Base-by-base conservation (phyloP, 1,284 basidiomycete genomes). In the Rhodotorula sp. region DNA sequence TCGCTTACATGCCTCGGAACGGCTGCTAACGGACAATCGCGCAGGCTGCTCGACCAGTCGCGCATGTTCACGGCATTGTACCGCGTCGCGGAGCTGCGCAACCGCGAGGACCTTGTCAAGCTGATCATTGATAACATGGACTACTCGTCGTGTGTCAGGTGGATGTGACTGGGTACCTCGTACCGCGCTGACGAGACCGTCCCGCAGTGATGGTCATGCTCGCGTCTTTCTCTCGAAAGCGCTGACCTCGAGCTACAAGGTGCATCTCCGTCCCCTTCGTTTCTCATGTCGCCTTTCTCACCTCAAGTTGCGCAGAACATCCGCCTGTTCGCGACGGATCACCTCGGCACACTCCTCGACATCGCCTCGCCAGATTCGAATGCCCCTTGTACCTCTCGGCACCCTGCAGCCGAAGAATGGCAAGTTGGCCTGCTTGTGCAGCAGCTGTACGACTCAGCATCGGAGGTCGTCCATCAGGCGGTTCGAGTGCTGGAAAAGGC, bases 11-110 rank as follows among this genome's bases (percentile, higher is more conserved):
- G 10, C 34, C 34, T 34, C 6, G 10, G 10, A 10, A 34, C 34
- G 34, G 34, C 34, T 34, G 34, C 34, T 34, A 5, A 34, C 34
- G 5, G 34, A 10, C 34, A 10, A 4, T 44, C 53, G 18, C 7
- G 11, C 75, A 94, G 92, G 57, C 81, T 99, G 26, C 82, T 99
- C 79, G 92, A 95, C 80, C 90, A 91, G 77, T 90, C 90, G 81
- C 92, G 91, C 77, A 86, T 97, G 51, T 99, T 97, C 79, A 96
- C 94, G 0, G 89, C 91, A 0, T 91, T 99, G 78, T 97, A 99
- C 77, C 92, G 94, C 76, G 82, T 99, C 40, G 92, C 89, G 78
- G 94, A 98, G 78, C 83, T 97, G 59, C 85, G 89, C 46, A 90
- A 89, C 79, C 85, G 96, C 48, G 94, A 97, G 77, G 94, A 98